Evolutionary conservation across 1,284 basidiomycete species (phyloP).

Genomic region (Naganishia sp.): DNA sequence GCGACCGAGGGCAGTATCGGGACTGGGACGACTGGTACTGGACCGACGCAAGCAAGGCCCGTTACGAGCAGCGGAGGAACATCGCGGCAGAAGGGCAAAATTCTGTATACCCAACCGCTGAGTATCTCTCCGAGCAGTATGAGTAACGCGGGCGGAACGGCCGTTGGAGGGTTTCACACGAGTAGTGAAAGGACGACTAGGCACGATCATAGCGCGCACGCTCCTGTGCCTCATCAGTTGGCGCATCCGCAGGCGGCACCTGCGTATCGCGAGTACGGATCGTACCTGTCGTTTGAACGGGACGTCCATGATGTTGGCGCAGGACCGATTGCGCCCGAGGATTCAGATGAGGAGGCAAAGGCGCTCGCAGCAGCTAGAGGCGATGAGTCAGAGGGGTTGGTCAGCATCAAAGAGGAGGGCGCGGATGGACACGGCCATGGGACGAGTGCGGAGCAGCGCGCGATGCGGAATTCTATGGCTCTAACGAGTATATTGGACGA

Average conservation of each 20-base stretch:
- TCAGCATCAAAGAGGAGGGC: neutral
- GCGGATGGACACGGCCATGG: neutral
- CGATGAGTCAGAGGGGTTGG: neutral
- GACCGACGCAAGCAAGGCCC: neutral
- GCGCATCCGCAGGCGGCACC: constrained; percentile 13
- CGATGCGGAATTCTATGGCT: constrained; percentile 29
- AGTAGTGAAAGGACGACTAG: constrained; percentile 12
- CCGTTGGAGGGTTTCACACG: constrained; percentile 13
- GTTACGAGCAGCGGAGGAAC: neutral
- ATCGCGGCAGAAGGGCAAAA: constrained; percentile 11
- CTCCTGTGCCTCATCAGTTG: constrained; percentile 1
- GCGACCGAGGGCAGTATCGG: constrained; percentile 10
- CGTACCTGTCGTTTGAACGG: constrained; percentile 24
- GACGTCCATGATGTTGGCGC: constrained; percentile 22
- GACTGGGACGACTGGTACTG: constrained; percentile 2
- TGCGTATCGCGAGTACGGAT: constrained; percentile 20
- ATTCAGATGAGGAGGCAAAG: neutral
- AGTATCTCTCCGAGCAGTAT: constrained; percentile 22
- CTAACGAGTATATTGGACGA: constrained; percentile 30
- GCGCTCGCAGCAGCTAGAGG: neutral
- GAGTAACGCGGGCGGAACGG: neutral
- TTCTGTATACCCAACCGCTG: constrained; percentile 21
- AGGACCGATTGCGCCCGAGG: constrained; percentile 16
- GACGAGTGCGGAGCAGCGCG: neutral
- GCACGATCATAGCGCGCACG: neutral